Conservation (phyloP, 2,329 filamentous ascomycete species). For the Exophiala alcalophila region DNA sequence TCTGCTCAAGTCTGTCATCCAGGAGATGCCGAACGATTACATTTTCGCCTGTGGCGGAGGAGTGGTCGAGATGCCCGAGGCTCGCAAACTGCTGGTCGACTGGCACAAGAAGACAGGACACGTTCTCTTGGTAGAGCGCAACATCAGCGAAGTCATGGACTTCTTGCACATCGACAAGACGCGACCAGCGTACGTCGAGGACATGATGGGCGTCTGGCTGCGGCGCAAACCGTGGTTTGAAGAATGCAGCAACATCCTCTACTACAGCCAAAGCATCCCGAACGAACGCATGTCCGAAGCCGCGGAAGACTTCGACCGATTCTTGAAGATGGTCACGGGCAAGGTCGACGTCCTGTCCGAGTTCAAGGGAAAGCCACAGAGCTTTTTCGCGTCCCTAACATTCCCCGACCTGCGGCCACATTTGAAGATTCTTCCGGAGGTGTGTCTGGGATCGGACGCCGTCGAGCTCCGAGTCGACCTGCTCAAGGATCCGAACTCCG, state of each 20-base stretch:
- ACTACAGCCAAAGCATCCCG: slow-evolving; percentile 71
- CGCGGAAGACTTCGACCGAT: slow-evolving; percentile 69
- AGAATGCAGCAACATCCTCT: slow-evolving; percentile 90
- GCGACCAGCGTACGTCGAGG: slow-evolving; percentile 84
- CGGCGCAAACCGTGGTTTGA: slow-evolving; percentile 86
- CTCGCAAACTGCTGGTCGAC: slow-evolving; percentile 69
- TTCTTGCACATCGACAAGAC: slow-evolving; percentile 87
- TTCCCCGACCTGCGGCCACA: slow-evolving; percentile 68
- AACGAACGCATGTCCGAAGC: slow-evolving; percentile 51
- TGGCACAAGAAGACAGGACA: slow-evolving; percentile 75
- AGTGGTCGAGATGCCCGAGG: slow-evolving; percentile 80
- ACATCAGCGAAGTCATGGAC: slow-evolving; percentile 82
- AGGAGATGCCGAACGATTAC: slow-evolving; percentile 69
- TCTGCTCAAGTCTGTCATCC: slow-evolving; percentile 69
- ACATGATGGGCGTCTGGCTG: slow-evolving; percentile 87
- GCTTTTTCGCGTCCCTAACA: slow-evolving; percentile 91
- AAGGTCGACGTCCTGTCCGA: slow-evolving; percentile 52
- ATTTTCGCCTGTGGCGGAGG: slow-evolving; percentile 94
- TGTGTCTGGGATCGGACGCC: slow-evolving; percentile 82
- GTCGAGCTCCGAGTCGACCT: slow-evolving; percentile 93
- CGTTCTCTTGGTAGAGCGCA: slow-evolving; percentile 81
- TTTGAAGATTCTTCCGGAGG: slow-evolving; percentile 63
- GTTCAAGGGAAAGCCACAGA: slow-evolving; percentile 64
- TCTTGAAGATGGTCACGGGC: slow-evolving; percentile 69
- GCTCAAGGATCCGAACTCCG: slow-evolving; percentile 65